Evolutionary conservation across 352 stramenopile species (phyloP), one percentile per base, ranked within the genome.

Genomic region (Globisporangium orthogonon): DNA sequence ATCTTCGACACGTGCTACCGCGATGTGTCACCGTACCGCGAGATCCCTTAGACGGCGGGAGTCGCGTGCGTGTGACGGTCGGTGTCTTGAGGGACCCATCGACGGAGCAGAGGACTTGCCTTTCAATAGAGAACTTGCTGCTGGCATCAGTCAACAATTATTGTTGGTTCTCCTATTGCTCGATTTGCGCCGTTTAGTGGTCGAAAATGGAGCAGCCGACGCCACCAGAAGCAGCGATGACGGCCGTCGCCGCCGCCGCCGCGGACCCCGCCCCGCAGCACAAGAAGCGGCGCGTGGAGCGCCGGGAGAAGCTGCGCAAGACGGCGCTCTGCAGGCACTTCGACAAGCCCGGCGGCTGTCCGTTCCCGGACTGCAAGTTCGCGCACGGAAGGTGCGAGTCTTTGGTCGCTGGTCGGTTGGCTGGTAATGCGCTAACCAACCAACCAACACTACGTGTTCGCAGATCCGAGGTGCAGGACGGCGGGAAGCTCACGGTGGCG

Each of bases 1-100:
- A 73, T 92, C 13, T 91, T 94, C 50, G 73, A 91, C 23, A 80
- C 73, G 37, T 95, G 86, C 76, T 95, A 95, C 71, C 73, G 84
- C 56, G 86, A 95, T 60, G 81, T 86, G 58, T 75, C 80, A 2
- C 86, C 86, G 48, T 95, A 72, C 70, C 80, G 80, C 49, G 83
- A 94, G 65, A 93, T 95, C 51, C 86, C 86, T 23, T 92, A 78
- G 60, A 55, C 4, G 23, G 7, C 23, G 17, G 29, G 44, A 30
- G 30, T 4, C 54, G 17, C 13, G 37, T 35, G 50, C 23, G 13
- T n/a, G 23, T 35, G 31, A 43, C 7, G 28, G 59, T 13, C n/a
- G 45, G 41, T 17, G 7, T 29, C 11, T 43, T 43, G 11, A 23
- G 23, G 23, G 18, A 47, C 15, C 29, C 33, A 51, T 33, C 23